Base-by-base conservation (phyloP, 371 early-diverging fungal species). In the Rhizomucor pusillus region DNA sequence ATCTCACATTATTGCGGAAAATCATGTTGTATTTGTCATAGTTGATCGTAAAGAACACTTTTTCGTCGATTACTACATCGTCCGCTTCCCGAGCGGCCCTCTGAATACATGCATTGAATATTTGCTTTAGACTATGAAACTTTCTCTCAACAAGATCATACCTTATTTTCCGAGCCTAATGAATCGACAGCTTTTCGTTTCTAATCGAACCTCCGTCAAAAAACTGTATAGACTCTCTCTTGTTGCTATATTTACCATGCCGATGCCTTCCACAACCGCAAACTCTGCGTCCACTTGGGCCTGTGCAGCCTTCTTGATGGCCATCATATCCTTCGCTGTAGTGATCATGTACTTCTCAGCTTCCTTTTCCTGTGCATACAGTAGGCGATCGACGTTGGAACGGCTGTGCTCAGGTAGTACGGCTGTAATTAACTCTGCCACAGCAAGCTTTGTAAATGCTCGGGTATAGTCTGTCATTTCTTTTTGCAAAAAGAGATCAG, bases 1-100 rank as follows among this genome's bases (percentile, higher is more conserved):
- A 13, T 35, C 66, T 25, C 66, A 85, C 85, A 57, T 75, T 80
- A 59, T 90, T 93, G 57, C 94, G 84, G 54, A 89, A 74, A 19
- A 82, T 66, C 54, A 92, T 82, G 55, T 89, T 90, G 61, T 87
- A 90, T 43, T 83, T 81, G 14, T 91, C 88, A 62, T 75, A 86
- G 62, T 92, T 90, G 53, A 91, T 65, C 37, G 78, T 67, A 66
- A 86, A 90, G 55, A 75, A 89, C 22, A 78, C 68, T 20, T 77
- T 75, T 43, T 79, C 73, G 44, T 86, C 73, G 13, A 74, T 53
- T 33, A 66, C 81, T 62, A 82, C 71, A 12, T 73, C 63, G 16
- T 68, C 66, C 5, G 48, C 60, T 3, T 59, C 47, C 4, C 64
- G 65, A 7, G 54, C 47, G 16, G 53, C 59, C 13, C 24, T 52